phyloP scores from a whole-genome alignment of 129 eudicot species.

The Helichrysum umbraculigerum region DNA sequence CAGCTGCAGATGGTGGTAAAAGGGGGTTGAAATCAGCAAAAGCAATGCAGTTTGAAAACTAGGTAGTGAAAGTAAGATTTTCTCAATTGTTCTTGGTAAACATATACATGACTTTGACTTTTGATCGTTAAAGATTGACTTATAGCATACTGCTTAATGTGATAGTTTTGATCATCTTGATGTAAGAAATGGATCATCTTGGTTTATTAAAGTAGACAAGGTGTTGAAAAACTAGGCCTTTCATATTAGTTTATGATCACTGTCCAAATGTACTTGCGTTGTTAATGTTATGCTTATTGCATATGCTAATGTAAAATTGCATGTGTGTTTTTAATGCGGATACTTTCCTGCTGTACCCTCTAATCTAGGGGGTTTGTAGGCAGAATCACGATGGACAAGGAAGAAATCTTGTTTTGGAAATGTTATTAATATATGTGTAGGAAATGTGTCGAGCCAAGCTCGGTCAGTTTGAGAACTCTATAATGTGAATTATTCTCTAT shows the following conservation, averaged over 20 bases:
- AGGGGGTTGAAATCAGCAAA: constrained; percentile 36
- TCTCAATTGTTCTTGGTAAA: not conserved
- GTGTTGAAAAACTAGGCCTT: constrained; percentile 2
- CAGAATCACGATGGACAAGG: not conserved
- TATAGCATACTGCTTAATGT: constrained; percentile 8
- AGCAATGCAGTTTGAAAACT: constrained; percentile 26
- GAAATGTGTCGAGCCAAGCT: not conserved
- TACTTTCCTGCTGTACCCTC: not conserved
- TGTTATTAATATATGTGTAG: not conserved
- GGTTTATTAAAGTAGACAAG: constrained; percentile 9
- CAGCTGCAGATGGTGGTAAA: constrained; percentile 24
- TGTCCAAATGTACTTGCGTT: not conserved
- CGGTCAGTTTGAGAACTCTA: not conserved
- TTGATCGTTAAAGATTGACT: not conserved
- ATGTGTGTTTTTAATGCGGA: not conserved
- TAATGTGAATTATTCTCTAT: not conserved
- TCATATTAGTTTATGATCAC: not conserved
- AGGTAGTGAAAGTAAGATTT: constrained; percentile 19
- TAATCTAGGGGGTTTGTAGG: constrained; percentile 1
- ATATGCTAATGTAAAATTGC: constrained; percentile 1
- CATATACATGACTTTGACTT: constrained; percentile 17
- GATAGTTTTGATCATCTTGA: constrained; percentile 6
- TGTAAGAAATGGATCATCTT: constrained; percentile 1
- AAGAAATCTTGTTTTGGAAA: constrained; percentile 18
- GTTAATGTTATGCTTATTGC: constrained; percentile 14